These are phyloP conservation scores for Thecaphora thlaspeos DNA, from an alignment of 1,284 basidiomycete species.

Conservation along the genomic window DNA sequence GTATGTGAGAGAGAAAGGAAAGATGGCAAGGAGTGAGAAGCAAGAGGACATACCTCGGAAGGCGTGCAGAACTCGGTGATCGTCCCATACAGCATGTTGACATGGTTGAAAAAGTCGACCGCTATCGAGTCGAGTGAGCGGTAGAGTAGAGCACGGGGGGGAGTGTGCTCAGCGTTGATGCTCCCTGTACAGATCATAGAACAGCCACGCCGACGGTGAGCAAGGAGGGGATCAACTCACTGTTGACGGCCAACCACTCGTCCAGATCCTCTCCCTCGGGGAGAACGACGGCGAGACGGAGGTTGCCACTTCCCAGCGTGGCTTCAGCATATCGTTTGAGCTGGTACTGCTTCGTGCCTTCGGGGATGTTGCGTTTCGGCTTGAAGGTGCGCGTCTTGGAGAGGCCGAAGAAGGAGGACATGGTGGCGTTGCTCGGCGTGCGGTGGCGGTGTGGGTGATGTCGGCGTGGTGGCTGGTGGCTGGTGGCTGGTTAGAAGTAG, in stretches of 20 bases:
- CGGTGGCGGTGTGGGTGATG: too few relatives aligned
- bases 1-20: background rate
- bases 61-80: conserved; percentile 56
- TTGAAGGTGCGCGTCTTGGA: conserved; percentile 89
- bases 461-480: too few relatives aligned
- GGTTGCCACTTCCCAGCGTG: conserved; percentile 69
- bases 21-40: too few relatives aligned
- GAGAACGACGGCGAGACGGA: conserved; percentile 51
- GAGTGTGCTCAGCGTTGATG: too few relatives aligned
- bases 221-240: too few relatives aligned
- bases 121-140: too few relatives aligned
- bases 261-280: conserved; percentile 56
- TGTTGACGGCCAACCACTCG: conserved; percentile 57
- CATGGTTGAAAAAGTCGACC: conserved; percentile 58
- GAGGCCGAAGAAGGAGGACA: conserved; percentile 52
- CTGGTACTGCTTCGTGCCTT: conserved; percentile 95
- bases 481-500: too few relatives aligned
- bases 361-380: conserved; percentile 88
- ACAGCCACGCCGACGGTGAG: too few relatives aligned
- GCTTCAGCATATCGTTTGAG: conserved; percentile 95
- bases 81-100: conserved; percentile 58
- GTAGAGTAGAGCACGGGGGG: too few relatives aligned
- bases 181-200: conserved; percentile 1
- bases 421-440: too few relatives aligned
- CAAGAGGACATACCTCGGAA: conserved; percentile 23